A percentile compares a stretch with the other conserved stretches of the same genome.
phyloP scores from a whole-genome alignment of 1,284 basidiomycete genomes.

The Leucoagaricus sp. region DNA sequence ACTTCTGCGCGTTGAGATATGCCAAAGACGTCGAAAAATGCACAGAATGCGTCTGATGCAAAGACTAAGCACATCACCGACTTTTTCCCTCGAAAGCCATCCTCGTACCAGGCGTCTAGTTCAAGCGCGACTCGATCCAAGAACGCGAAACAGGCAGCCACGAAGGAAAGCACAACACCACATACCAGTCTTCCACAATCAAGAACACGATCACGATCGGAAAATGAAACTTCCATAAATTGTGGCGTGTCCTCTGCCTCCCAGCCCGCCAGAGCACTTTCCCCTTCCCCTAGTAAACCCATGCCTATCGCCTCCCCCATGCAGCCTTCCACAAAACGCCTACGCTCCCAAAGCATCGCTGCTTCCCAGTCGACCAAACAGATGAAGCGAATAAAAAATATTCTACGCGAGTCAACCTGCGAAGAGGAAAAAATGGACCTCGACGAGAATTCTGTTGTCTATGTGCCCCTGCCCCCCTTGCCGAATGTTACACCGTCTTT shows the following conservation, averaged over 20 bases:
- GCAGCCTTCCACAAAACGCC: constrained; percentile 11
- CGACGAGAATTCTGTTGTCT: constrained; percentile 6
- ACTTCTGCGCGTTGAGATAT: background rate
- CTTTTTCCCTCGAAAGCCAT: constrained; percentile 35
- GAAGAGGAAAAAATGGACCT: constrained; percentile 10
- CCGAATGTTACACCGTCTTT: background rate
- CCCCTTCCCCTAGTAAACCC: constrained; percentile 1
- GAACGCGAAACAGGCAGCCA: constrained; percentile 1
- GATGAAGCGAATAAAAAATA: constrained; percentile 1
- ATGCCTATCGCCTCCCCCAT: background rate
- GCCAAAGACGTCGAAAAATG: constrained; percentile 30
- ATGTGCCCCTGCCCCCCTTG: constrained; percentile 8
- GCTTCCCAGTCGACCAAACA: constrained; percentile 1
- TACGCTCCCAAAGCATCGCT: constrained; percentile 11
- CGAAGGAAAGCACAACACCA: constrained; percentile 8
- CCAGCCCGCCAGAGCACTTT: background rate
- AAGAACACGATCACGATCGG: background rate
- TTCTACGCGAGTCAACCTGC: constrained; percentile 2
- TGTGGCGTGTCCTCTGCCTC: background rate
- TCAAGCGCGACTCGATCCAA: background rate
- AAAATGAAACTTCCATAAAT: background rate
- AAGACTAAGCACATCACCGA: constrained; percentile 35
- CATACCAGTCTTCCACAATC: background rate
- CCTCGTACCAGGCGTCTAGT: background rate
- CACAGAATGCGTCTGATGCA: constrained; percentile 27